Conservation (phyloP, 2,329 filamentous ascomycete species). For the Talaromyces amestolkiae region DNA sequence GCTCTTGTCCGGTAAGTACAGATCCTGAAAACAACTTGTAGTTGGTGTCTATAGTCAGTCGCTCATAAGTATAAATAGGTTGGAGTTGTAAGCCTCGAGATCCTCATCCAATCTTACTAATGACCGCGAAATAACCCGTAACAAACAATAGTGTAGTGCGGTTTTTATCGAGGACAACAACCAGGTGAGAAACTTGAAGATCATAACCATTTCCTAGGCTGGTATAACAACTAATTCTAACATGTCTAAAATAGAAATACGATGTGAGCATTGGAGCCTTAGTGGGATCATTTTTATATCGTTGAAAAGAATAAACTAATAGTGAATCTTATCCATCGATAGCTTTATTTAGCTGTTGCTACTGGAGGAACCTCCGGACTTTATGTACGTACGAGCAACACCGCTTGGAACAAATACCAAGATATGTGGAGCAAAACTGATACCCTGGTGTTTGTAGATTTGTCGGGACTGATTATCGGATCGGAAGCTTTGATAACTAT, state of each 20-base stretch:
- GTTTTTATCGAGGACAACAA: slow-evolving; percentile 1
- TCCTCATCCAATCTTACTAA: background rate
- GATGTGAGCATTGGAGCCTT: background rate
- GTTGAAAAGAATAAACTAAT: background rate
- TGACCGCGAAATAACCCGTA: background rate
- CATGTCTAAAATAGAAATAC: background rate
- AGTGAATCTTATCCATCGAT: background rate
- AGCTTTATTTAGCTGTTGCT: slow-evolving; percentile 1
- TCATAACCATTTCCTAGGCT: background rate
- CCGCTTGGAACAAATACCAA: background rate
- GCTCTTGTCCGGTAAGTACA: background rate
- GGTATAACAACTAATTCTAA: background rate
- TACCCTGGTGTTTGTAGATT: background rate
- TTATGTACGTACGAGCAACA: background rate
- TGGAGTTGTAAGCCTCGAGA: background rate
- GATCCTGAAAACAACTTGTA: background rate
- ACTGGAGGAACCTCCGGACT: slow-evolving; percentile 6
- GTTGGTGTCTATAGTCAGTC: background rate
- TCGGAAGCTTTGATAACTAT: background rate
- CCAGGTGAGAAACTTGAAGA: background rate
- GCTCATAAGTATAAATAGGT: background rate
- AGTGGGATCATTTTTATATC: background rate
- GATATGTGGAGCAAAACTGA: background rate
- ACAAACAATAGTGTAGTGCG: background rate
- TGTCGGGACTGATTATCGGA: background rate